Conservation (phyloP, 2,329 filamentous ascomycete species). For the Trichocomaceae sp. region DNA sequence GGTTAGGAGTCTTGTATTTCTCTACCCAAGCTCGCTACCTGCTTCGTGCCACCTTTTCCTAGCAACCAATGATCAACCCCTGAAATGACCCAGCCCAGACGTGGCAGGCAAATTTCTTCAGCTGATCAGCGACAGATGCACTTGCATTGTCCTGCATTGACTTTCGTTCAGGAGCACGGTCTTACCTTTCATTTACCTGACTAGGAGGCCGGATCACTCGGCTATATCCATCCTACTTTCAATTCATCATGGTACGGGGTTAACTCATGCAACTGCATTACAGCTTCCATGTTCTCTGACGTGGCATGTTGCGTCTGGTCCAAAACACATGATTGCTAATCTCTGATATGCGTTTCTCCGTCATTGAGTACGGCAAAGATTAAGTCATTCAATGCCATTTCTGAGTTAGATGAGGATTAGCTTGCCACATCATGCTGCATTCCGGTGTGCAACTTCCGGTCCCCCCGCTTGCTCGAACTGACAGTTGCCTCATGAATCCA, state of each 20-base stretch:
- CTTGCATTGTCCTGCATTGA: conserved; percentile 33
- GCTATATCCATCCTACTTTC: conserved; percentile 24
- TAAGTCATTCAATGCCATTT: conserved; percentile 14
- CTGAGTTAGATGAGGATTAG: conserved; percentile 15
- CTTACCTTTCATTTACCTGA: conserved; percentile 22
- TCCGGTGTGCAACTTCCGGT: conserved; percentile 2
- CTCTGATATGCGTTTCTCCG: conserved; percentile 21
- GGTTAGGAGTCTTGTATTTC: not conserved
- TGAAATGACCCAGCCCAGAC: conserved; percentile 15
- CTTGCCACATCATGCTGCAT: conserved; percentile 8
- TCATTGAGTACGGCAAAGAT: conserved; percentile 20
- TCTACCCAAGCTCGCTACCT: conserved; percentile 1
- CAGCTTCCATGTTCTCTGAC: conserved; percentile 34
- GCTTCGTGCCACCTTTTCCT: conserved; percentile 6
- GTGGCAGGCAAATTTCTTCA: conserved; percentile 30
- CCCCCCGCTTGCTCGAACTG: conserved; percentile 3
- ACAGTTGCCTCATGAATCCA: not conserved
- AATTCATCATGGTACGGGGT: conserved; percentile 29
- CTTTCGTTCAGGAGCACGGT: conserved; percentile 33
- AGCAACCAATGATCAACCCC: conserved; percentile 13
- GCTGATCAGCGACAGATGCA: conserved; percentile 38
- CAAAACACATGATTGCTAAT: conserved; percentile 18
- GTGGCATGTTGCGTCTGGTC: conserved; percentile 34
- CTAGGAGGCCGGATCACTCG: conserved; percentile 25
- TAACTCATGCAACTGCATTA: conserved; percentile 34